Conservation (phyloP, 306 rosid species). For the Corylus heterophylla region DNA sequence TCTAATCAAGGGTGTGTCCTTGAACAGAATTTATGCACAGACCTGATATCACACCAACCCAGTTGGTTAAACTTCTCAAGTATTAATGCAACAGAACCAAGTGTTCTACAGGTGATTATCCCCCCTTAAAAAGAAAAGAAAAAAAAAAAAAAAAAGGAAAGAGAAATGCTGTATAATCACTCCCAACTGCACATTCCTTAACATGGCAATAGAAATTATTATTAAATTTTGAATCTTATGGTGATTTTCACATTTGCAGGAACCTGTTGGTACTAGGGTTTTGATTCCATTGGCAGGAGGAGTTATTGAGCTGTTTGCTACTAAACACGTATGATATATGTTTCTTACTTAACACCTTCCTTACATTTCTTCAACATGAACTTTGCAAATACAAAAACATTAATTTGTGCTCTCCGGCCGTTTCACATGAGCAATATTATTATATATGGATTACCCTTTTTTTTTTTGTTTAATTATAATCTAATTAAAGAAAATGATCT, state of each 20-base stretch:
- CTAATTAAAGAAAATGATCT: background rate
- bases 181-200: too few species aligned
- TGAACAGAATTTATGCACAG: constrained; percentile 67
- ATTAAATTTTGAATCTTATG: too few species aligned
- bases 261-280: constrained; percentile 70
- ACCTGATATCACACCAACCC: constrained; percentile 69
- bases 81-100: constrained; percentile 32
- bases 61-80: constrained; percentile 70
- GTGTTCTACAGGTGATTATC: constrained; percentile 48
- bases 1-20: background rate
- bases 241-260: constrained; percentile 42
- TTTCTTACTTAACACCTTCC: background rate
- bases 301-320: constrained; percentile 71
- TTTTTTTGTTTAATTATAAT: background rate
- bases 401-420: background rate
- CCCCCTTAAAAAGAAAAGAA: too few species aligned
- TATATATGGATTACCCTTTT: background rate
- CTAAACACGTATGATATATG: constrained; percentile 52
- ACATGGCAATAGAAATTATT: too few species aligned
- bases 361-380: constrained; percentile 1
- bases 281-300: constrained; percentile 78
- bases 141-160: too few species aligned
- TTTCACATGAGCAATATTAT: background rate
- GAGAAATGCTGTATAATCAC: too few species aligned
- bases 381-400: background rate